Evolutionary conservation across 371 early-diverging fungal genomes (phyloP).

Genomic region (Rhizomucor pusillus): DNA sequence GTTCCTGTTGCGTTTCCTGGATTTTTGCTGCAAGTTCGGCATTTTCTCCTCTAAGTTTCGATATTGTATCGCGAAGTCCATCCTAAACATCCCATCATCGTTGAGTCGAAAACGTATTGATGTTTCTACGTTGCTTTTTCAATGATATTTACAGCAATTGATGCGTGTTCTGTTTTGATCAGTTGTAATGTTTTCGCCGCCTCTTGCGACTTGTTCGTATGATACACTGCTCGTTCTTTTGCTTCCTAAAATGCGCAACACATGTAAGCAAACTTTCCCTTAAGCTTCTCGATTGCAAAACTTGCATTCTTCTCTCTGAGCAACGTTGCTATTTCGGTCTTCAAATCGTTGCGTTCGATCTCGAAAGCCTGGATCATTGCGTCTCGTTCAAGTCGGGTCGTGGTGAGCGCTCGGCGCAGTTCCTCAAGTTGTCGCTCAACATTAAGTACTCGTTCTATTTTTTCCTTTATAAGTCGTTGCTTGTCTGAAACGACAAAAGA

Average conservation of each 20-base stretch:
- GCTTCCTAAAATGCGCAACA: constrained; percentile 9
- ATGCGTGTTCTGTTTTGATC: constrained; percentile 15
- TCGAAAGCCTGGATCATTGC: background rate
- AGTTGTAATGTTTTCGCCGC: constrained; percentile 10
- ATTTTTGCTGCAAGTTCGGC: background rate
- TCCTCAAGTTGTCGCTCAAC: constrained; percentile 2
- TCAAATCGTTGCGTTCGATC: constrained; percentile 7
- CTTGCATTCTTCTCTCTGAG: constrained; percentile 10
- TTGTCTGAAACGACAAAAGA: no score
- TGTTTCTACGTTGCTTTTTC: background rate
- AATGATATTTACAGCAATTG: constrained; percentile 8
- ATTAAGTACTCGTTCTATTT: background rate
- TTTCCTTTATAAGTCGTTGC: no score
- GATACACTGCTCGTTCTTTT: constrained; percentile 17
- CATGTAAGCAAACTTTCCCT: background rate
- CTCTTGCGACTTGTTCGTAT: constrained; percentile 9
- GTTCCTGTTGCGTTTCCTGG: background rate
- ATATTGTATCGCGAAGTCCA: constrained; percentile 4
- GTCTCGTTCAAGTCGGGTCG: constrained; percentile 5
- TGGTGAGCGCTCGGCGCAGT: background rate
- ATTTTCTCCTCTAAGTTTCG: constrained; percentile 8
- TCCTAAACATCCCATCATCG: constrained; percentile 6
- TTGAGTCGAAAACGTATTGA: background rate
- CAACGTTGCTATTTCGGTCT: background rate
- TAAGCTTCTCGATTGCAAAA: background rate